Conservation (phyloP, 2,329 filamentous ascomycete genomes). For the Ophiocordyceps polyrhachis-furcata region DNA sequence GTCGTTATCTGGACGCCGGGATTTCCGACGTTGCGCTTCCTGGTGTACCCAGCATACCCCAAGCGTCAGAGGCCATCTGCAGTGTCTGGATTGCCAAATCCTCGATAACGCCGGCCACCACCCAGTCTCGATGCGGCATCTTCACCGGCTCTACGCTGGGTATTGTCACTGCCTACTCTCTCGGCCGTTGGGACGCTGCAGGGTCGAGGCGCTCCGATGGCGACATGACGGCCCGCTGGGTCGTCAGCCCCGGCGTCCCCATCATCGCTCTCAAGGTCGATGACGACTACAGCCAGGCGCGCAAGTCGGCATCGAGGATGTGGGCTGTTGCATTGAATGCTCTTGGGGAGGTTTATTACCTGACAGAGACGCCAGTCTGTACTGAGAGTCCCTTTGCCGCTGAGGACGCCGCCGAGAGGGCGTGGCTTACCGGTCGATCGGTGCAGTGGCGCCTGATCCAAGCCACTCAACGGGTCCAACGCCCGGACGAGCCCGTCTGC, state of each 20-base stretch:
- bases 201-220: conserved; percentile 49
- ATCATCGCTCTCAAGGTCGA: conserved; percentile 73
- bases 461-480: conserved; percentile 51
- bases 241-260: conserved; percentile 78
- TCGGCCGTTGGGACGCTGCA: conserved; percentile 39
- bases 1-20: conserved; percentile 51
- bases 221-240: conserved; percentile 75
- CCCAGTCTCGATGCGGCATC: conserved; percentile 63
- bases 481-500: conserved; percentile 54
- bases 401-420: conserved; percentile 42
- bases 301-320: conserved; percentile 50
- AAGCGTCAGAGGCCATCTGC: conserved; percentile 51
- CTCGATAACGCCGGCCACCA: conserved; percentile 47
- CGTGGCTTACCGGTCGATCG: conserved; percentile 65
- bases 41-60: conserved; percentile 61
- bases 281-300: conserved; percentile 56
- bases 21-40: conserved; percentile 41
- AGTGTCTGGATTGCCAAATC: conserved; percentile 86
- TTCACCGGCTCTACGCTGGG: conserved; percentile 70
- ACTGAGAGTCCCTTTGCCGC: conserved; percentile 27
- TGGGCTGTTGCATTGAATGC: conserved; percentile 95
- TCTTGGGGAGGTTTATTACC: conserved; percentile 75
- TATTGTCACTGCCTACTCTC: conserved; percentile 62
- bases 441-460: conserved; percentile 71
- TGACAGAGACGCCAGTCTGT: conserved; percentile 50